Percentiles rank a stretch among this genome's conserved stretches.
Conservation (phyloP, 2,329 filamentous ascomycete genomes). For the Sporothrix brunneoviolacea region DNA sequence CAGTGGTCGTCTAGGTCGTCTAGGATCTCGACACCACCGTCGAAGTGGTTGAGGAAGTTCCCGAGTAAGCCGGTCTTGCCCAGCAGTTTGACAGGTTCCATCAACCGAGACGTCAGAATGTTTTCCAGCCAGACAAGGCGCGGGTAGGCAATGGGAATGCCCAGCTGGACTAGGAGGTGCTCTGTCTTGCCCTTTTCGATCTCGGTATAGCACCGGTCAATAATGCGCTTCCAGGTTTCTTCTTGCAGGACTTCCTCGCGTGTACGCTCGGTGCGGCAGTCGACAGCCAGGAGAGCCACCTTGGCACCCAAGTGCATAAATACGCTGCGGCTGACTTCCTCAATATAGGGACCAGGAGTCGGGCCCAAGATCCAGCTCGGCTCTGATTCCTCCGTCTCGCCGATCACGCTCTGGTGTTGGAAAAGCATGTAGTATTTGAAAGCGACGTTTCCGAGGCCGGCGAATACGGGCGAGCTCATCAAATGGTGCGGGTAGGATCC, state of each 20-base stretch:
- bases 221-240: slow-evolving; percentile 77
- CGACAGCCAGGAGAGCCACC: slow-evolving; percentile 76
- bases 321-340: slow-evolving; percentile 74
- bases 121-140: slow-evolving; percentile 68
- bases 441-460: slow-evolving; percentile 79
- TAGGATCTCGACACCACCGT: slow-evolving; percentile 84
- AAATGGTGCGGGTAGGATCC: slow-evolving; percentile 89
- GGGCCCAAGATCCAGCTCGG: slow-evolving; percentile 85
- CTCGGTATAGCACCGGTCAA: slow-evolving; percentile 77
- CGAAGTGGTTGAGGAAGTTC: slow-evolving; percentile 77
- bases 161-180: slow-evolving; percentile 80
- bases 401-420: slow-evolving; percentile 82
- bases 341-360: slow-evolving; percentile 81
- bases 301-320: slow-evolving; percentile 78
- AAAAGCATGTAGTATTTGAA: slow-evolving; percentile 99
- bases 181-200: slow-evolving; percentile 78
- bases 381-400: slow-evolving; percentile 76
- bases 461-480: slow-evolving; percentile 85
- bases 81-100: slow-evolving; percentile 85
- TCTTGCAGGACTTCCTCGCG: slow-evolving; percentile 73
- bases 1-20: slow-evolving; percentile 95
- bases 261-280: slow-evolving; percentile 85
- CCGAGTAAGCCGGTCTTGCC: slow-evolving; percentile 76
- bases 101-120: slow-evolving; percentile 71
- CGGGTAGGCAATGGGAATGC: slow-evolving; percentile 77